Base-by-base conservation (phyloP, 2,329 filamentous ascomycete genomes). In the Xylaria sp. region DNA sequence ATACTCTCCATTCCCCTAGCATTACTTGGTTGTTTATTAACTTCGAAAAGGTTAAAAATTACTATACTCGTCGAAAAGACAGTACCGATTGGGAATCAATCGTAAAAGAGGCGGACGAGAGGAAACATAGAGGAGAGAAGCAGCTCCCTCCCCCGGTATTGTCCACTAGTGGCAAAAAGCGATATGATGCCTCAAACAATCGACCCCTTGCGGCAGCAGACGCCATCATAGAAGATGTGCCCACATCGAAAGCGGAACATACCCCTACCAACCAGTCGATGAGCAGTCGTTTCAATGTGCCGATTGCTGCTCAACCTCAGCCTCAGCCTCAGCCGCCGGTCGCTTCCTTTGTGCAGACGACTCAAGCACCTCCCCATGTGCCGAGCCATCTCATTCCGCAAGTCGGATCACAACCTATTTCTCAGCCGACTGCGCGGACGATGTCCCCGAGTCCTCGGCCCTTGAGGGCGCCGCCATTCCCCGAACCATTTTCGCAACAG, bases 61-160 rank as follows among this genome's bases (percentile, higher is more conserved):
- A 90, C 74, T 92, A 87, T 72, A 83, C 86, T 27, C 85, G 89
- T 4, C 87, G 90, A 73, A 88, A 89, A 75, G 89, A 90, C 71
- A 83, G 82, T 19, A 88, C 87, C 72, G 88, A 90, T 59, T 91
- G 87, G 85, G 88, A 89, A 68, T 79, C 78, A 5, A 84, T 91
- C 66, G 87, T 89, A 1, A 81, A 81, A 59, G 88, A 90, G 54
- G 88, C 90, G 17, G 88, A 92, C 70, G 81, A 79, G 30, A 89
- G 87, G 78, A 83, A 82, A 61, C 71, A 75, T 8, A 80, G 85
- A 61, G 88, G 88, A 54, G 89, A 91, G 78, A 85, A 85, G 73
- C 81, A 85, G 61, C 89, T 88, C 0, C 83, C 86, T 24, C 86
- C 89, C 42, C 89, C 90, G 7, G 81, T 82, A n/a, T 87, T 87